A percentile compares a stretch with the other conserved stretches of the same genome.
Conservation (phyloP, 768 basidiomycete genomes). For the Tricholoma matsutake region DNA sequence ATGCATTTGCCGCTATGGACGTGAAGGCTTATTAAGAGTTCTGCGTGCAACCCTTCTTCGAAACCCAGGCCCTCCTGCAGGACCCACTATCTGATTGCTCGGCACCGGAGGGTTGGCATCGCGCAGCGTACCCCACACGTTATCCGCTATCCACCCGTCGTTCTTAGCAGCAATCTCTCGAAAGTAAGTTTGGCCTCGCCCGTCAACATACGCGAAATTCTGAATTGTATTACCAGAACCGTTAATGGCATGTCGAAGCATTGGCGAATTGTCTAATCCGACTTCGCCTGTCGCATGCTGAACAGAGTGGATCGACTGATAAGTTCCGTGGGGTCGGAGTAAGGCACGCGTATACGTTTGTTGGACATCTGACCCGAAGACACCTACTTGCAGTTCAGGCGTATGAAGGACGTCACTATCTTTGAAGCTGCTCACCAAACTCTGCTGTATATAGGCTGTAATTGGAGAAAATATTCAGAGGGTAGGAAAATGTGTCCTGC, state of each 20-base stretch:
- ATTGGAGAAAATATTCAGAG: conserved; percentile 35
- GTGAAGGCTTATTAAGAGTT: conserved; percentile 1
- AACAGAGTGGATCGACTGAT: conserved; percentile 24
- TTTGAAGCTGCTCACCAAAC: conserved; percentile 20
- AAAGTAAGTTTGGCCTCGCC: conserved; percentile 28
- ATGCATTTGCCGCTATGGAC: not conserved
- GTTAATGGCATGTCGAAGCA: conserved; percentile 30
- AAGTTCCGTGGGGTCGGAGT: conserved; percentile 22
- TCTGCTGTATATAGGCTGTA: conserved; percentile 25
- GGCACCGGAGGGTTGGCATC: conserved; percentile 28
- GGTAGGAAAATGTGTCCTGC: conserved; percentile 53
- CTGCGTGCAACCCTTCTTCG: conserved; percentile 15
- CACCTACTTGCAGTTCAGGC: conserved; percentile 15
- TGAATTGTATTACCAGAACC: conserved; percentile 30
- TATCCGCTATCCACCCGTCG: conserved; percentile 30
- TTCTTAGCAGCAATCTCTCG: conserved; percentile 29
- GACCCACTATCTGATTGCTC: conserved; percentile 26
- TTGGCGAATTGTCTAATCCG: conserved; percentile 33
- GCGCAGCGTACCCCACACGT: conserved; percentile 28
- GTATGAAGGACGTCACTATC: not conserved
- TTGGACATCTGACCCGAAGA: conserved; percentile 27
- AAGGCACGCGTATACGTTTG: conserved; percentile 28
- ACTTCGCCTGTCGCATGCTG: conserved; percentile 30
- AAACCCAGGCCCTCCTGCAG: conserved; percentile 28
- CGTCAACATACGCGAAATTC: conserved; percentile 29